Evolutionary conservation across 495 filamentous ascomycete species (phyloP), one percentile per base, ranked within the genome.

Genomic region (Aspergillus baeticus): DNA sequence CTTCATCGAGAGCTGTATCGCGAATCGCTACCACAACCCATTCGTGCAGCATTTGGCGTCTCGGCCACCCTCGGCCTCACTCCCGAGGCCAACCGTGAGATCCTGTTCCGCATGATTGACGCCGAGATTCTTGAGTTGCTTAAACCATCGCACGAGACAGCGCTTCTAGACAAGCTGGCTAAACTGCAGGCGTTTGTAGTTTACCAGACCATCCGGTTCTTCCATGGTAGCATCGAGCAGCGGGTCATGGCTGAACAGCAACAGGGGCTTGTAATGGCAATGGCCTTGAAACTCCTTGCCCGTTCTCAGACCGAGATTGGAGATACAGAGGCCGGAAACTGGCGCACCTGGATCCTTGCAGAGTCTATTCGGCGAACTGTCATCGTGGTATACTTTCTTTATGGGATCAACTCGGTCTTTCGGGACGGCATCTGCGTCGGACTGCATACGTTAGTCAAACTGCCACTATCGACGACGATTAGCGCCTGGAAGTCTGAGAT

Each of bases 171-270:
- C 0, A 39, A 54, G 2, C 51, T 54, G n/a, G 38, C 39, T 3
- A 33, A 39, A 2, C 17, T 54, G 34, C 51, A 54, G 10, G 26
- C 51, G 10, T 26, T 54, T 5, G 15, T 54, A 3, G 38, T 54
- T 26, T 54, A 45, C 39, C 51, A 54, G 39, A 54, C 29, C 10
- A 35, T 54, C 38, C 51, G 51, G 7, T 18, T 54, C n/a, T 54
- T 45, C 39, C 51, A 54, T 3, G 39, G 51, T 10, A 21, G 17
- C 29, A 11, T 54, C 15, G 11, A n/a, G 18, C 51, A 54, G 39
- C 38, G 51, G 2, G 6, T 18, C 8, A 22, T 15, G 7, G 51
- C 51, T 10, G 51, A 54, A 29, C 51, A 54, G 21, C 51, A 54
- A 21, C 17, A 23, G 15, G 13, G 17, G 5, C 13, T 35, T 11